Percentiles rank a stretch among this genome's conserved stretches.
Conservation (phyloP, 2,329 filamentous ascomycete genomes). For the Cyclaneusma minus region DNA sequence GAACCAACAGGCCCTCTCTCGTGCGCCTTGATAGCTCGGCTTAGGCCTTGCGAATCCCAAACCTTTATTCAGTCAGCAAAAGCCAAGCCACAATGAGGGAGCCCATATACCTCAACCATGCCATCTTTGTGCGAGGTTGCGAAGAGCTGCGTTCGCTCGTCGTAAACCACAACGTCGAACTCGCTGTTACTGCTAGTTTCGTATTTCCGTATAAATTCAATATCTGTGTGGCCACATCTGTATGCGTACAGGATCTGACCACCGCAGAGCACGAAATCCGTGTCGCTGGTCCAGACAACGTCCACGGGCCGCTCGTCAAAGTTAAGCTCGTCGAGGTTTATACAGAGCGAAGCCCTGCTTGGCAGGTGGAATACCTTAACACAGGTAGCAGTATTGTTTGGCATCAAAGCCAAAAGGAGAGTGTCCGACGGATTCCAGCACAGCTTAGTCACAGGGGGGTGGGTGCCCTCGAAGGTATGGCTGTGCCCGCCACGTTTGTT, state of each 20-base stretch:
- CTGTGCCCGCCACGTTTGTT: slow-evolving; percentile 33
- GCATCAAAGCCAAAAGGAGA: slow-evolving; percentile 40
- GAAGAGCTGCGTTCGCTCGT: slow-evolving; percentile 33
- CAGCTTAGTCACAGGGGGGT: slow-evolving; percentile 45
- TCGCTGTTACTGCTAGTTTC: slow-evolving; percentile 36
- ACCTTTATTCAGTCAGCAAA: slow-evolving; percentile 24
- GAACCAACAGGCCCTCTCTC: slow-evolving; percentile 40
- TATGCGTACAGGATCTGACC: slow-evolving; percentile 36
- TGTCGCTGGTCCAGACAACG: slow-evolving; percentile 41
- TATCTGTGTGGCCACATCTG: slow-evolving; percentile 28
- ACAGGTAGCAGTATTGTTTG: slow-evolving; percentile 34
- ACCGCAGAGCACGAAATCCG: slow-evolving; percentile 42
- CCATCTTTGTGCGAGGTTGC: slow-evolving; percentile 46
- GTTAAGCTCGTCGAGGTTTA: slow-evolving; percentile 25
- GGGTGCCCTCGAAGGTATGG: slow-evolving; percentile 38
- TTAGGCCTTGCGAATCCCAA: slow-evolving; percentile 28
- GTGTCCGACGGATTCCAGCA: slow-evolving; percentile 42
- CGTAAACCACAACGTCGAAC: slow-evolving; percentile 40
- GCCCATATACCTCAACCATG: slow-evolving; percentile 39
- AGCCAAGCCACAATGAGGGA: slow-evolving; percentile 2
- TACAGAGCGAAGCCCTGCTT: slow-evolving; percentile 17
- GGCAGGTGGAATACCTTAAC: slow-evolving; percentile 35
- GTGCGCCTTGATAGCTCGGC: slow-evolving; percentile 41
- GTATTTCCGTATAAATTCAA: slow-evolving; percentile 31
- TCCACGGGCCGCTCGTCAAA: slow-evolving; percentile 36